Evolutionary conservation across 148 eudicot species (phyloP).

Genomic region (Chenopodium formosanum): DNA sequence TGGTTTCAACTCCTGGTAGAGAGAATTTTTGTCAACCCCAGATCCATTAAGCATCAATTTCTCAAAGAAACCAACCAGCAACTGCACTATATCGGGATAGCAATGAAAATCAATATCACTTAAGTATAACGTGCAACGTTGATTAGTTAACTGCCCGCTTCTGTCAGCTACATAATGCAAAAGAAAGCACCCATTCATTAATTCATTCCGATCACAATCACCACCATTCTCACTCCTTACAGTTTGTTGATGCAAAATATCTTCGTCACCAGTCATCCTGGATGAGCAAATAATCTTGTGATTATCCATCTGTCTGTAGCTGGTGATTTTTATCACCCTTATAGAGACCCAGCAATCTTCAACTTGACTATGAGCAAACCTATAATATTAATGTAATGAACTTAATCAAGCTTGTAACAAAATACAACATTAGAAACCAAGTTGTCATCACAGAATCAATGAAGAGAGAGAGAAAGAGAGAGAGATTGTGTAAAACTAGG

Average conservation of each 20-base stretch:
- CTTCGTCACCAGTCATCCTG: conserved; percentile 21
- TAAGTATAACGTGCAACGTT: conserved; percentile 37
- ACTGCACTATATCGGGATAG: conserved; percentile 61
- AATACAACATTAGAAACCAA: neutral
- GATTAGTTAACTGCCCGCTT: conserved; percentile 23
- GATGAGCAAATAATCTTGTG: conserved; percentile 49
- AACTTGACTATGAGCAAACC: conserved; percentile 44
- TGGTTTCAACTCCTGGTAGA: conserved; percentile 26
- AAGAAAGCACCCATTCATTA: conserved; percentile 43
- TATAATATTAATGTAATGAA: conserved; percentile 24
- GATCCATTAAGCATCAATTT: conserved; percentile 37
- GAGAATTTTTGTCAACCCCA: conserved; percentile 31
- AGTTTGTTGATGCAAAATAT: conserved; percentile 21
- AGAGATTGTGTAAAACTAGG: neutral
- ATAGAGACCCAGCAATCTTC: conserved; percentile 43
- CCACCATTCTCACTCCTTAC: conserved; percentile 22
- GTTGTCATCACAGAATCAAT: neutral
- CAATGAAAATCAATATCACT: conserved; percentile 65
- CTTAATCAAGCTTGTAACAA: neutral
- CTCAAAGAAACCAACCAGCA: conserved; percentile 51
- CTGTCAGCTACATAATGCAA: conserved; percentile 43
- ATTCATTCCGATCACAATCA: conserved; percentile 20
- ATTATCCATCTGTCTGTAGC: conserved; percentile 33
- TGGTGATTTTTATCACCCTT: conserved; percentile 40
- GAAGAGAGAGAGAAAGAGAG: neutral